Evolutionary conservation across 495 filamentous ascomycete species (phyloP), one percentile per base, ranked within the genome.

Genomic region (Talaromyces trachyspermus): DNA sequence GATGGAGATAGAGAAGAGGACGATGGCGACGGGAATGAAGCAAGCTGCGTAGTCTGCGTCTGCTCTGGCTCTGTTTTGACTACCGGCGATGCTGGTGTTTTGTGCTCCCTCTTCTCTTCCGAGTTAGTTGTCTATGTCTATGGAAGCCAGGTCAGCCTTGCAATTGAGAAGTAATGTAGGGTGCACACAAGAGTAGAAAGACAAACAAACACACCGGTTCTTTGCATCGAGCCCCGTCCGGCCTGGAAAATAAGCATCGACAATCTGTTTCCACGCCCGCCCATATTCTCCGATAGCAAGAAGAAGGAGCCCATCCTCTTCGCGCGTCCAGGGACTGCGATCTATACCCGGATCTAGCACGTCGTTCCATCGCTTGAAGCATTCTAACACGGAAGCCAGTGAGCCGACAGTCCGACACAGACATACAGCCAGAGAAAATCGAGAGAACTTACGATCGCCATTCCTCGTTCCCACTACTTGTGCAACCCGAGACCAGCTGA

Each of bases 301-400:
- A 2, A 58, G n/a, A 14, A 58, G 36, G 0, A 24, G 10, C 0
- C 26, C 18, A 22, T 58, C 57, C 24, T 60, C 52, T 0, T 58
- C 52, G 4, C 25, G 35, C 5, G 49, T 54, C 57, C 57, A 60
- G 5, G 49, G 44, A 11, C 48, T 49, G 25, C 49, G 55, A 9
- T 56, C 52, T n/a, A 60, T 43, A 27, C 41, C 49, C 9, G 57
- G 57, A 20, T 53, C 43, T 4, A 60, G 50, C 7, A 40, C 43
- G 15, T 60, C 39, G n/a, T 52, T 52, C 59, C 59, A 62, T 4
- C 54, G 54, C 24, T 60, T 62, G 20, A 57, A 50, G 27, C 59
- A 62, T 42, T 62, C 52, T 52, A n/a, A n/a, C n/a, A n/a, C n/a
- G n/a, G n/a, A n/a, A n/a, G n/a, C n/a, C n/a, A n/a, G n/a, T n/a